Base-by-base conservation (phyloP, 1,139 yeast species). In the Protomyces pachydermus region DNA sequence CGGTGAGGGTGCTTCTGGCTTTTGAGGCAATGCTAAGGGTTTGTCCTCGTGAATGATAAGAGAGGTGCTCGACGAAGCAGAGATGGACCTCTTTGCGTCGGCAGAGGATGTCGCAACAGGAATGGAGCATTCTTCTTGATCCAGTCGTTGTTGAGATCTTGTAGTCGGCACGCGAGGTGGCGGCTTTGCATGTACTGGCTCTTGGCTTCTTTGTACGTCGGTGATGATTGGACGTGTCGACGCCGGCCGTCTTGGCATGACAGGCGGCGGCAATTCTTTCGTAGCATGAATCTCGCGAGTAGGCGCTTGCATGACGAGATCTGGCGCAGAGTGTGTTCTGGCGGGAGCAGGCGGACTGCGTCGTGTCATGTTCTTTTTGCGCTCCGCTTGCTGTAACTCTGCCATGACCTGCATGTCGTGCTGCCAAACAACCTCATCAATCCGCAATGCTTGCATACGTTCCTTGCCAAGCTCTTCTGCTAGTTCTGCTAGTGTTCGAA, bases 391-490 rank as follows among this genome's bases (percentile, higher is more conserved):
- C 35, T 50, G n/a, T n/a, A 23, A 37, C 3, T 35, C 37, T 52
- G 28, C 55, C 28, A 20, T 45, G 62, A 18, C n/a, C 12, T 16
- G 53, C 50, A 42, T 51, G 70, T 86, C 87, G 69, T 83, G 82
- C 20, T 81, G 70, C 70, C 89, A 91, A 3, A 90, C 88, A 58
- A 84, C 83, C 48, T 91, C 80, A 1, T 95, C 87, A 56, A 93
- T 86, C 69, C 91, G 86, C 64, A 93, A 76, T 65, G 81, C 81
- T 3, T 95, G 86, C 61, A 93, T 83, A 74, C 91, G 97, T 20
- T 91, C 77, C 68, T 80, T 76, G 56, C 80, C 79, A 3, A 91
- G 83, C 18, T 39, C 14, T 18, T 38, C 42, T 12, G 32, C 42
- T 65, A 93, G 78, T 52, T 82, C 85, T 12, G 87, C 79, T 37